Base-by-base conservation (phyloP, 1,284 basidiomycete species). In the Puccinia coronata region DNA sequence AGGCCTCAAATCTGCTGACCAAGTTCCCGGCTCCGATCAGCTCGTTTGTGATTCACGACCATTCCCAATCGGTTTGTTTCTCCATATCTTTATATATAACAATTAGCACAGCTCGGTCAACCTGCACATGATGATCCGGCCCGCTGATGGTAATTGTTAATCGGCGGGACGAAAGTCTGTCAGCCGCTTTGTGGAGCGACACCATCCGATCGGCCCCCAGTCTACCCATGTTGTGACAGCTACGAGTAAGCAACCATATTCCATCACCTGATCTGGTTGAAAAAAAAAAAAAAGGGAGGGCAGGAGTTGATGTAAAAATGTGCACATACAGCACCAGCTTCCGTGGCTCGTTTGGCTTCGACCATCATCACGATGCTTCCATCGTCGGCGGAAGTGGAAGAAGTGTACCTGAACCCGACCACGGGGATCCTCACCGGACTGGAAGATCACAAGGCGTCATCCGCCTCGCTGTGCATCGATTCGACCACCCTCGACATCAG, bases 291-390 rank as follows among this genome's bases (percentile, higher is more conserved):
- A n/a, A 6, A 20, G 12, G 36, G 47, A 70, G 43, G 6, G 5
- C 23, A 6, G 12, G 4, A 53, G 9, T 53, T 31, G 59, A 77
- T 77, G 12, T 8, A 39, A 39, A 14, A 20, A 2, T 34, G n/a
- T 12, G 9, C 5, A 16, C 43, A 2, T 20, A 61, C 28, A 79
- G 77, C 77, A 8, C 78, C 78, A 0, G 78, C 78, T 34, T 63
- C 55, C 16, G 91, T 92, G 9, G 88, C 91, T 36, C 83, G 88
- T 18, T 88, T 89, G 31, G 92, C 92, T 20, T 87, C 89, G 55
- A 92, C 90, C 12, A 88, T 95, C 65, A 86, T 95, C 77, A 94
- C 93, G 23, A 94, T 95, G 93, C 89, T 95, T 8, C 94, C 93
- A 0, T 94, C 93, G 0, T 93, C 93, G 3, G 91, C 92, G 0